Conservation (phyloP, 1,284 basidiomycete genomes). For the Erythrobasidium hasegawianum region DNA sequence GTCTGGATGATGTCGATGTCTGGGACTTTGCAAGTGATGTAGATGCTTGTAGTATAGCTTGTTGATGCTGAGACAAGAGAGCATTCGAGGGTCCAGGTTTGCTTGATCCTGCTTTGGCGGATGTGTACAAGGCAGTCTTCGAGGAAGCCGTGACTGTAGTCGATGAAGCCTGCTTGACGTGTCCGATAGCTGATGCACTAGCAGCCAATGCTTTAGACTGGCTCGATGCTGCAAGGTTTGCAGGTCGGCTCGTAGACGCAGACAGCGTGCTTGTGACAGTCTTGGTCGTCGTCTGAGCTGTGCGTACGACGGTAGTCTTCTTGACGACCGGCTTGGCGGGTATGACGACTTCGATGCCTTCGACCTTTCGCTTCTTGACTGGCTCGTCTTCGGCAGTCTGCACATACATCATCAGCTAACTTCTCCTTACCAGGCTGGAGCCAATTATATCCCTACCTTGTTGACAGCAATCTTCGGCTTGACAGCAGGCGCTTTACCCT, state of each 20-base stretch:
- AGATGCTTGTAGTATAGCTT: slow-evolving; percentile 35
- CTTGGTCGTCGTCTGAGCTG: slow-evolving; percentile 2
- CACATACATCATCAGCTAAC: slow-evolving; percentile 35
- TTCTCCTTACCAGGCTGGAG: slow-evolving; percentile 38
- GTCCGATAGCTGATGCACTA: slow-evolving; percentile 8
- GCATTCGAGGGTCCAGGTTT: slow-evolving; percentile 17
- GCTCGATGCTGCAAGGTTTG: not conserved
- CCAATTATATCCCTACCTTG: slow-evolving; percentile 16
- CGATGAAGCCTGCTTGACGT: slow-evolving; percentile 26
- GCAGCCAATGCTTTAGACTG: slow-evolving; percentile 33
- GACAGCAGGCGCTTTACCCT: slow-evolving; percentile 31
- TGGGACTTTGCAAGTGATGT: slow-evolving; percentile 42
- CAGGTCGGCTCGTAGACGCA: slow-evolving; percentile 7
- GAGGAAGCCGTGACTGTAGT: slow-evolving; percentile 4
- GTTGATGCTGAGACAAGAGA: slow-evolving; percentile 23
- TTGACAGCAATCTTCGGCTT: slow-evolving; percentile 45
- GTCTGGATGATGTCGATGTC: slow-evolving; percentile 53
- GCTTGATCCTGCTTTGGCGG: slow-evolving; percentile 7
- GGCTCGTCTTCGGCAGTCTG: slow-evolving; percentile 48
- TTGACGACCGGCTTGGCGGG: slow-evolving; percentile 13
- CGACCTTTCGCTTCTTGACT: slow-evolving; percentile 51
- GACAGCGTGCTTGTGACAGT: not conserved
- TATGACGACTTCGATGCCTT: slow-evolving; percentile 33
- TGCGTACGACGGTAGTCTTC: slow-evolving; percentile 29
- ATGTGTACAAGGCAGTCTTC: slow-evolving; percentile 29